Evolutionary conservation across 345 rosid species (phyloP).

Genomic region (Salix viminalis): DNA sequence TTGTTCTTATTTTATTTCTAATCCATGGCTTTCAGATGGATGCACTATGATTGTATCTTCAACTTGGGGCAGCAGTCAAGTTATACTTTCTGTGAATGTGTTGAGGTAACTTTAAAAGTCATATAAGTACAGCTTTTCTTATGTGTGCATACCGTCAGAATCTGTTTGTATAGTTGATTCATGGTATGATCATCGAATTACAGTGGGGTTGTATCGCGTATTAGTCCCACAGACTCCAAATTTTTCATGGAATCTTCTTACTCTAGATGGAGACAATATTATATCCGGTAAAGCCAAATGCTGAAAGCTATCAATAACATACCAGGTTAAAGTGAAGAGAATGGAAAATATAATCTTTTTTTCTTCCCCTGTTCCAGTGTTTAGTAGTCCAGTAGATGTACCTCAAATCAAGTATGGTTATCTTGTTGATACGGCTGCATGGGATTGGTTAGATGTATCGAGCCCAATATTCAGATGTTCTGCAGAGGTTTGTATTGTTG

Average conservation of each 20-base stretch:
- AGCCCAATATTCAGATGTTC: constrained; percentile 63
- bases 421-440: constrained; percentile 40
- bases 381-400: constrained; percentile 75
- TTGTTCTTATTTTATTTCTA: constrained; percentile 36
- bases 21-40: constrained; percentile 95
- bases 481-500: constrained; percentile 42
- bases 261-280: constrained; percentile 67
- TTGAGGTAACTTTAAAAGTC: constrained; percentile 41
- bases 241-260: constrained; percentile 63
- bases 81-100: constrained; percentile 59
- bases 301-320: constrained; percentile 2
- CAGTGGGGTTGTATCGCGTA: constrained; percentile 65
- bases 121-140: background rate
- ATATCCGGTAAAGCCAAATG: constrained; percentile 54
- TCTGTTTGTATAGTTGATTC: constrained; percentile 10
- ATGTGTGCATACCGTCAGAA: background rate
- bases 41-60: constrained; percentile 69
- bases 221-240: constrained; percentile 62
- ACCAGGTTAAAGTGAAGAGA: background rate
- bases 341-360: constrained; percentile 10
- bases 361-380: constrained; percentile 40
- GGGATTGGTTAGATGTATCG: constrained; percentile 67
- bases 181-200: constrained; percentile 19
- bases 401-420: constrained; percentile 73
- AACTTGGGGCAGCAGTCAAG: constrained; percentile 65